Evolutionary conservation across 257 asterid genomes (phyloP), one percentile per base, ranked within the genome.

Genomic region (Mentha longifolia): DNA sequence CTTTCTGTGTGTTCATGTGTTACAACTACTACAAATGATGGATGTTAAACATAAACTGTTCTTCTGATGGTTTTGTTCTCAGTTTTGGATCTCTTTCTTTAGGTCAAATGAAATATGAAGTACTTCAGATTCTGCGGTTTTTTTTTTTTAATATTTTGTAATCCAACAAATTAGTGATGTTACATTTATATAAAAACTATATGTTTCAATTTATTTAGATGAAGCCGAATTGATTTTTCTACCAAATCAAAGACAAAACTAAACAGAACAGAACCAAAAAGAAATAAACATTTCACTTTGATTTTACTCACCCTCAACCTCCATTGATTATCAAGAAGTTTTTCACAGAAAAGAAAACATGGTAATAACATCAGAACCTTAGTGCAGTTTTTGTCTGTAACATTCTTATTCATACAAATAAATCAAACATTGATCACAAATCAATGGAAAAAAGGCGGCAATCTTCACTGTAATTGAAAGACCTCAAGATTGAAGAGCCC

Each of bases 401-500:
- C 39, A 15, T 33, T 33, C 42, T 67, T 57, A 58, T 81, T 70
- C 33, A 63, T 75, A 70, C 80, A 51, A 67, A 83, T 49, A 47
- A 78, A 71, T 61, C 42, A 55, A 83, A 58, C 77, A 68, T 70
- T 67, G 70, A 25, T 70, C 55, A 42, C 39, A 72, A 67, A 74
- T 47, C 71, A 70, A 65, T 3, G n/a, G 43, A 33, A 45, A 43
- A 47, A 65, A 13, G 45, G 11, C 7, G 22, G 65, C 50, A 55
- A 8, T 9, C 39, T 61, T 22, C 37, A 41, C 37, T 7, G 37
- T n/a, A 58, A 52, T 6, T 31, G 63, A 59, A 25, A 43, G 22
- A 58, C 64, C 54, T 79, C 71, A 54, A 42, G 57, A 46, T 66
- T 82, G 86, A 69, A 81, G 80, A 33, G 89, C 89, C 95, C 89